Evolutionary conservation across 1,284 basidiomycete species (phyloP), one percentile per base, ranked within the genome.

Genomic region (Stereum hirsutum): DNA sequence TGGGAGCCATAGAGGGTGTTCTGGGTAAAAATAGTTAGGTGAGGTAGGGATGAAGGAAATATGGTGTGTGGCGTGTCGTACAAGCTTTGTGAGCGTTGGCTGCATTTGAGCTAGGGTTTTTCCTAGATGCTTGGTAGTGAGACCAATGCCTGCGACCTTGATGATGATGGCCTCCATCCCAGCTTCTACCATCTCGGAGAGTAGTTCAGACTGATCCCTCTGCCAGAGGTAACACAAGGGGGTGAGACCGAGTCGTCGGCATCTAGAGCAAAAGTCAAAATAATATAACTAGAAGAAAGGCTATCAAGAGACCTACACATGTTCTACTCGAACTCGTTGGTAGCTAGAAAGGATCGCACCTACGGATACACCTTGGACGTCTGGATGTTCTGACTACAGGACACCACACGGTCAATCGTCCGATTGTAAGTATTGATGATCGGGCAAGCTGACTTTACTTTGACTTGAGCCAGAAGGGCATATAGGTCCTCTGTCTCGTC

Each of bases 291-390:
- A 20, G 12, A 7, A 6, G 7, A n/a, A n/a, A n/a, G 24, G 21
- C 24, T 21, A 23, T 17, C 2, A 11, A 26, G 1, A 7, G 3
- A 57, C 85, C 62, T 57, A 89, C 80, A 99, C 94, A 73, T 99
- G 94, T 64, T 99, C 96, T 12, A 99, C 94, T 40, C 96, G 78
- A 15, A 98, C 82, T 15, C 96, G 78, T 57, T 99, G 96, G 58
- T 99, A 99, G 58, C 92, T 97, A 17, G 94, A 98, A 24, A 99
- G 73, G 46, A 99, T 99, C 1, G 96, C 95, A 2, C 96, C 96
- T 6, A 94, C 92, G 4, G 93, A 89, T 12, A 99, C 85, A 10
- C 82, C 96, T 57, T 86, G 71, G 15, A 93, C 64, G 43, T 95
- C 87, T 2, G 93, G 91, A 60, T 95, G 87, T 34, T 70, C 66